These are phyloP conservation scores for Phytophthora pluvialis DNA, from an alignment of 352 stramenopile genomes.

Conservation along the genomic window DNA sequence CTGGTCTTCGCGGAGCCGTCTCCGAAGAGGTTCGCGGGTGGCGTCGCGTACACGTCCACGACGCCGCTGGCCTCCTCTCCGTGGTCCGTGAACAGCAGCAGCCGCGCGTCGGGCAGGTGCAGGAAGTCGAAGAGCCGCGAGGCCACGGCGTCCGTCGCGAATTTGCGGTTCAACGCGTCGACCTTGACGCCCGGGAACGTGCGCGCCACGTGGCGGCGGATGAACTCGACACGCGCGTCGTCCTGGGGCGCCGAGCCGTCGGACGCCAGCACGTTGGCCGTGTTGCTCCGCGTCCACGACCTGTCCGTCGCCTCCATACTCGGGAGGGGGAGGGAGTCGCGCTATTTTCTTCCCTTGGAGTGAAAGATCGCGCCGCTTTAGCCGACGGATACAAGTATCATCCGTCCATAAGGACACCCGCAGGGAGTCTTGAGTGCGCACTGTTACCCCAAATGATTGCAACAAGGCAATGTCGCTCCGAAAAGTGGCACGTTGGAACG, in stretches of 20 bases:
- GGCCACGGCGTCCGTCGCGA: conserved; percentile 69
- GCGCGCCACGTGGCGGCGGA: conserved; percentile 62
- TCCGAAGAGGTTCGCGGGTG: conserved; percentile 55
- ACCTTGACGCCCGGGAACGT: conserved; percentile 72
- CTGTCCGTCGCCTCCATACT: conserved; percentile 28
- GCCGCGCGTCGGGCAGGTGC: conserved; percentile 59
- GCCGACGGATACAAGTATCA: too few relatives aligned
- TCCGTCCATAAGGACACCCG: too few relatives aligned
- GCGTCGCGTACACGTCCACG: conserved; percentile 70
- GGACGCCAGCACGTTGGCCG: conserved; percentile 1
- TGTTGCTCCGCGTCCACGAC: conserved; percentile 25
- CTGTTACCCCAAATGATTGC: too few relatives aligned
- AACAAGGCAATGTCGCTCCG: too few relatives aligned
- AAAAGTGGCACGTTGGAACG: too few relatives aligned
- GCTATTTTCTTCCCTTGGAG: not conserved
- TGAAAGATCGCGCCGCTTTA: conserved; percentile 21
- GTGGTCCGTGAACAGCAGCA: conserved; percentile 80
- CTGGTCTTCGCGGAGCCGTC: conserved; percentile 19
- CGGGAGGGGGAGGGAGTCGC: too few relatives aligned
- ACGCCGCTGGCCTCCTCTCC: conserved; percentile 56
- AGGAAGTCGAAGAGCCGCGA: conserved; percentile 76
- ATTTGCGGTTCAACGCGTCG: conserved; percentile 62
- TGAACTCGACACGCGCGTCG: conserved; percentile 69
- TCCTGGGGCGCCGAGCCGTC: conserved; percentile 46
- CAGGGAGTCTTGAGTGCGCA: too few relatives aligned